Percentiles rank a stretch among this genome's conserved stretches.
Conservation (phyloP, 345 rosid genomes). For the Eucalyptus globulus region DNA sequence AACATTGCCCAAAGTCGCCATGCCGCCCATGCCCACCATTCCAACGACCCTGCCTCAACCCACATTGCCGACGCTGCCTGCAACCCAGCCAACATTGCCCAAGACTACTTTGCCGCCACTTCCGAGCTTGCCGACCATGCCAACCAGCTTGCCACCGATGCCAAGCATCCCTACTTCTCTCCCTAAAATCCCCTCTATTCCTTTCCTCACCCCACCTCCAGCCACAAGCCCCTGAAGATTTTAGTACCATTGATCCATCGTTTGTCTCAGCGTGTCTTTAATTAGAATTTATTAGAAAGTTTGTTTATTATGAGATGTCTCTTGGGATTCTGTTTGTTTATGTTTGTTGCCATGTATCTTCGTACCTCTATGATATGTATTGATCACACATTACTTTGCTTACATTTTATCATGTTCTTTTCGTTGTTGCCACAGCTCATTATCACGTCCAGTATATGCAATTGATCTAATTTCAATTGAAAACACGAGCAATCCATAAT, state of each 20-base stretch:
- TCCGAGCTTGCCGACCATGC: background rate
- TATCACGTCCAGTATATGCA: background rate
- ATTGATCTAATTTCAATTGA: no score
- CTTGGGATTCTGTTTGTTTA: background rate
- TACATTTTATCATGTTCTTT: background rate
- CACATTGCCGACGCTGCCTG: background rate
- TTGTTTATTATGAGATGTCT: background rate
- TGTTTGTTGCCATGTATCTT: background rate
- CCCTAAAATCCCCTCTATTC: constrained; percentile 13
- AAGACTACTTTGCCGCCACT: background rate
- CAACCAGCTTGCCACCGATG: constrained; percentile 1
- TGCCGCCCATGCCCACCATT: background rate
- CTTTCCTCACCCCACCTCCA: constrained; percentile 19
- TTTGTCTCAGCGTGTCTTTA: background rate
- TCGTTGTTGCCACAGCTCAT: background rate
- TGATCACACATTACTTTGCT: background rate
- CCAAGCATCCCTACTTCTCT: constrained; percentile 13
- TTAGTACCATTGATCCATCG: background rate
- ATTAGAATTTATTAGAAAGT: background rate
- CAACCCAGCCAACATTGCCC: background rate
- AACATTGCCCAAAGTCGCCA: background rate
- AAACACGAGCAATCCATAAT: background rate
- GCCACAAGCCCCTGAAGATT: background rate
- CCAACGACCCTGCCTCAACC: background rate
- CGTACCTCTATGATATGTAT: background rate